These are phyloP conservation scores for Bodo saltans DNA, from an alignment of 78 protist genomes.

Conservation along the genomic window DNA sequence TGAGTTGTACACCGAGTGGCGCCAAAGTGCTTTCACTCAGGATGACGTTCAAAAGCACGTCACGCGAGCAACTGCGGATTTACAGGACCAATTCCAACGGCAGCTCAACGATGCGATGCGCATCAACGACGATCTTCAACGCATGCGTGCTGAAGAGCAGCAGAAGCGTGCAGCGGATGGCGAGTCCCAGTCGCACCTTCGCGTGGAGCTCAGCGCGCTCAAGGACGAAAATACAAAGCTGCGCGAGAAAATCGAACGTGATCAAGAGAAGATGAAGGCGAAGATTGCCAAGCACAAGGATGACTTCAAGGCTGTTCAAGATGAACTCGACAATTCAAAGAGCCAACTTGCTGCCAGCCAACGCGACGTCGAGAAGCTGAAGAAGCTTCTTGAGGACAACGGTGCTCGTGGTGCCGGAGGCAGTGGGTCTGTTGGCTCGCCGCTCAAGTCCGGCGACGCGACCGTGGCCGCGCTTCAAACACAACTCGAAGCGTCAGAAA, in stretches of 20 bases:
- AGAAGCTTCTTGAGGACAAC: neutral
- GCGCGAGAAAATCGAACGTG: slow-evolving; percentile 41
- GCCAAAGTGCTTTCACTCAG: neutral
- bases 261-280: slow-evolving; percentile 52
- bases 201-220: neutral
- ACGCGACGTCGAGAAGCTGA: neutral
- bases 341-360: neutral
- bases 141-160: slow-evolving; percentile 15
- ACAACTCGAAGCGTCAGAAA: neutral
- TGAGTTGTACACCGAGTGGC: neutral
- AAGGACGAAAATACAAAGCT: neutral
- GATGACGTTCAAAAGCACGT: slow-evolving; percentile 32
- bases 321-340: neutral
- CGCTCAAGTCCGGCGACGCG: neutral
- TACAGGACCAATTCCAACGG: neutral
- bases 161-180: neutral
- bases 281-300: slow-evolving; percentile 27
- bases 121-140: neutral
- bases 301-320: neutral
- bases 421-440: neutral
- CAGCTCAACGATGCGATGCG: slow-evolving; percentile 32
- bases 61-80: slow-evolving; percentile 21
- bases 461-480: neutral
- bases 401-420: neutral
- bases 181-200: neutral